These are phyloP conservation scores for Phytophthora pini DNA, from an alignment of 352 stramenopile genomes.

Conservation along the genomic window DNA sequence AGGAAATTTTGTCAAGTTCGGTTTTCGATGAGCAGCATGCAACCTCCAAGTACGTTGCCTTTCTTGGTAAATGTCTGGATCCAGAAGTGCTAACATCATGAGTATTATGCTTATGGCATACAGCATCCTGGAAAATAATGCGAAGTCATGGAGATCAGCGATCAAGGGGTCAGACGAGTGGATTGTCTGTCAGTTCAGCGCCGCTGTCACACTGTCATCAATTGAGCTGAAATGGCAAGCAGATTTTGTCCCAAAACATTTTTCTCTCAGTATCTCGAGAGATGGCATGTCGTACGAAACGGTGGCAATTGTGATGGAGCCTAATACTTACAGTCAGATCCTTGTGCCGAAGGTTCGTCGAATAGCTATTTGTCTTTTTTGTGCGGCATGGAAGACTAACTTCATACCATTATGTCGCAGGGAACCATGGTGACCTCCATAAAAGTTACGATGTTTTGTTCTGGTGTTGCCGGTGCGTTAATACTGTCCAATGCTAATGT, in stretches of 20 bases:
- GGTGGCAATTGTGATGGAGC: constrained; percentile 52
- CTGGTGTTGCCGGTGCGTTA: constrained; percentile 33
- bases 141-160: constrained; percentile 55
- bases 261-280: constrained; percentile 53
- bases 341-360: constrained; percentile 55
- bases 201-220: constrained; percentile 48
- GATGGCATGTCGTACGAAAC: constrained; percentile 57
- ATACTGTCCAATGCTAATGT: not conserved
- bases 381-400: constrained; percentile 1
- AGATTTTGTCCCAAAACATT: constrained; percentile 46
- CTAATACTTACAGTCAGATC: constrained; percentile 35
- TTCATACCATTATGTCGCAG: constrained; percentile 19
- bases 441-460: constrained; percentile 55
- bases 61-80: not conserved
- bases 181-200: constrained; percentile 60
- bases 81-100: not conserved
- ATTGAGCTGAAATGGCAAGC: constrained; percentile 58
- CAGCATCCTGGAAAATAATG: constrained; percentile 50
- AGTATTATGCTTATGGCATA: not conserved
- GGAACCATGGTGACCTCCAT: constrained; percentile 43
- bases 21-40: constrained; percentile 63
- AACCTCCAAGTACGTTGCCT: constrained; percentile 44
- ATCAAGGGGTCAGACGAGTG: constrained; percentile 45
- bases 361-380: not conserved
- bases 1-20: constrained; percentile 65